Evolutionary conservation across 2,329 filamentous ascomycete species (phyloP).

Genomic region (Aspergillus sp.): DNA sequence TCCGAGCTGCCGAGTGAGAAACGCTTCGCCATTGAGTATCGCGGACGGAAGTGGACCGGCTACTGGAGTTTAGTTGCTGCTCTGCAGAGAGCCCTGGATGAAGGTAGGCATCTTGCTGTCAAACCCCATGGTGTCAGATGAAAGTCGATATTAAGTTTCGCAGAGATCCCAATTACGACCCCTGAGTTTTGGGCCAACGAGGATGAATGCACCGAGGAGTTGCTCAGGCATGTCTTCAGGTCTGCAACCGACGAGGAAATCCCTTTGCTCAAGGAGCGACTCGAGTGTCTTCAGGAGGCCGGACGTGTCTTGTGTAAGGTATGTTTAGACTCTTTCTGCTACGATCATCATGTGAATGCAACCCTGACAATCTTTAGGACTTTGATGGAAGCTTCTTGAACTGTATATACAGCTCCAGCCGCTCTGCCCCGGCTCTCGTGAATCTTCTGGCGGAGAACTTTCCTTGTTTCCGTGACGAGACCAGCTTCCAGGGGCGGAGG

Average conservation of each 20-base stretch:
- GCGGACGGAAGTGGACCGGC: constrained; percentile 79
- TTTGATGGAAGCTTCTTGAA: constrained; percentile 73
- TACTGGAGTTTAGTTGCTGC: constrained; percentile 93
- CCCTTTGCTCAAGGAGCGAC: constrained; percentile 74
- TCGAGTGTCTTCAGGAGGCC: constrained; percentile 78
- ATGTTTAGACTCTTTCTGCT: constrained; percentile 23
- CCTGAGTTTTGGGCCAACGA: constrained; percentile 83
- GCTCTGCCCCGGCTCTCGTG: constrained; percentile 80
- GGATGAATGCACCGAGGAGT: constrained; percentile 71
- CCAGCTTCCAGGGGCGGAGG: constrained; percentile 68
- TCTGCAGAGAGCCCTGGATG: constrained; percentile 82
- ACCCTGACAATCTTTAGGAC: constrained; percentile 50
- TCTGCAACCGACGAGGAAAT: constrained; percentile 85
- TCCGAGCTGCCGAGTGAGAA: constrained; percentile 68
- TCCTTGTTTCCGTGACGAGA: constrained; percentile 80
- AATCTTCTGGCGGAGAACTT: constrained; percentile 84
- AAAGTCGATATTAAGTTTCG: constrained; percentile 15
- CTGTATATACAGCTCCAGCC: constrained; percentile 70
- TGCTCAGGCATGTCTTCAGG: constrained; percentile 75
- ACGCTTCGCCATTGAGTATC: constrained; percentile 80
- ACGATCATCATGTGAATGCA: neutral
- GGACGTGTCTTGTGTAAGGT: constrained; percentile 77
- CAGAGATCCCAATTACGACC: constrained; percentile 83
- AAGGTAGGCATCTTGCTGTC: constrained; percentile 56
- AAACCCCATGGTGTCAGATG: neutral